phyloP scores from a whole-genome alignment of 352 stramenopile species.

The Phytopythium vexans region DNA sequence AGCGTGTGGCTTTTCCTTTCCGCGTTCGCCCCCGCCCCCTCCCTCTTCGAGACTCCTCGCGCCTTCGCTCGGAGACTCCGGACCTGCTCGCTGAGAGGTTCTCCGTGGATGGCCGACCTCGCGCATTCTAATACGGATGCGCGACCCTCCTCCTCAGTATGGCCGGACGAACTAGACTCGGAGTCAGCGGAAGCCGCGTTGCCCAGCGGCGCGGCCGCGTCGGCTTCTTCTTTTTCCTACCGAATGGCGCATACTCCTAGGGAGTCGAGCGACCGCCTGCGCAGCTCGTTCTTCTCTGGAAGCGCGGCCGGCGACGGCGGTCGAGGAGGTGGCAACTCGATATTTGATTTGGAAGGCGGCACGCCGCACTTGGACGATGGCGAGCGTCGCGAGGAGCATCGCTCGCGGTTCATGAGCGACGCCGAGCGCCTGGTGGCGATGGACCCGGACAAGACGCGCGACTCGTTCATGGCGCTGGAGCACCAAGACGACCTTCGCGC shows the following conservation, averaged over 20 bases:
- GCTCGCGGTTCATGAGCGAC: constrained; percentile 57
- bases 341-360: constrained; percentile 11
- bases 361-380: constrained; percentile 11
- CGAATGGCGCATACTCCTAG: constrained; percentile 62
- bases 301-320: constrained; percentile 7
- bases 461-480: constrained; percentile 57
- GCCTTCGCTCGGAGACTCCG: background rate
- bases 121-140: constrained; percentile 13
- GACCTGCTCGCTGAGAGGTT: background rate
- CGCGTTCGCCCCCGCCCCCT: background rate
- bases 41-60: background rate
- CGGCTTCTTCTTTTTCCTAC: constrained; percentile 61
- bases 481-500: constrained; percentile 33
- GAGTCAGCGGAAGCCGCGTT: background rate
- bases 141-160: constrained; percentile 4
- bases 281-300: constrained; percentile 9
- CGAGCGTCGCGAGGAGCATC: constrained; percentile 23
- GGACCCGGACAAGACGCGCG: constrained; percentile 44
- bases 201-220: constrained; percentile 10
- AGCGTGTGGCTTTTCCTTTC: background rate
- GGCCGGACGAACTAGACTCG: constrained; percentile 4
- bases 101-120: constrained; percentile 39
- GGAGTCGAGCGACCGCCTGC: constrained; percentile 22
- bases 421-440: constrained; percentile 44
- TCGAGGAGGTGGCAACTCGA: background rate